Evolutionary conservation across 2,329 filamentous ascomycete genomes (phyloP).

Genomic region (Thelonectria olida): DNA sequence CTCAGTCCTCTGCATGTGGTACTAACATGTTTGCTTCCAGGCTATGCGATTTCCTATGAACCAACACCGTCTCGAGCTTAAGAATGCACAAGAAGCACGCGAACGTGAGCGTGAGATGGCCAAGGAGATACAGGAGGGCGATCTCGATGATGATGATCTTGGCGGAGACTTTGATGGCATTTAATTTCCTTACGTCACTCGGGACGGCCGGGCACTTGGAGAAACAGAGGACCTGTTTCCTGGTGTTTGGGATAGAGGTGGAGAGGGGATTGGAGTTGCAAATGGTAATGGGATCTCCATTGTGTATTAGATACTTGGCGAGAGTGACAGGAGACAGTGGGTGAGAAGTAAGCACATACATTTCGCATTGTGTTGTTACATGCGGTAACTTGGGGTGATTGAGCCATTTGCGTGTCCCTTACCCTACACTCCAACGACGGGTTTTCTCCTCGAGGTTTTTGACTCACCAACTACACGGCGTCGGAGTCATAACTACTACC

Average conservation of each 20-base stretch:
- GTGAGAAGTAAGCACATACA: conserved; percentile 24
- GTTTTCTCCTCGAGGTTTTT: too few relatives aligned
- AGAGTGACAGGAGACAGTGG: conserved; percentile 6
- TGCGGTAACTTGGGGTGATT: neutral
- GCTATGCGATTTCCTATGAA: conserved; percentile 99
- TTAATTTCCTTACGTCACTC: conserved; percentile 58
- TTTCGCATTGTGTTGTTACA: conserved; percentile 17
- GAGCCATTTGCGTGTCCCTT: too few relatives aligned
- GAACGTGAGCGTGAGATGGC: conserved; percentile 96
- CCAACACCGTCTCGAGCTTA: conserved; percentile 94
- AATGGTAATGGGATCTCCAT: conserved; percentile 25
- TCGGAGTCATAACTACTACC: too few relatives aligned
- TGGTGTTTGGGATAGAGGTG: conserved; percentile 30
- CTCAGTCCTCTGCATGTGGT: neutral
- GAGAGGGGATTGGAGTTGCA: conserved; percentile 9
- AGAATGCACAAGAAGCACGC: conserved; percentile 97
- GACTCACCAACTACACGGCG: too few relatives aligned
- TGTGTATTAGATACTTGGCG: conserved; percentile 40
- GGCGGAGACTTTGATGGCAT: conserved; percentile 96
- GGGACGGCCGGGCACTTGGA: conserved; percentile 24
- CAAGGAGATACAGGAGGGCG: conserved; percentile 98
- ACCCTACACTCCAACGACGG: too few relatives aligned
- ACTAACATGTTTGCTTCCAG: conserved; percentile 53
- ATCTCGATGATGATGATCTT: conserved; percentile 95
- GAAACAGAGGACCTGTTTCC: conserved; percentile 23